phyloP scores from a whole-genome alignment of 805 yeast species.

The Starmerella roubikii region DNA sequence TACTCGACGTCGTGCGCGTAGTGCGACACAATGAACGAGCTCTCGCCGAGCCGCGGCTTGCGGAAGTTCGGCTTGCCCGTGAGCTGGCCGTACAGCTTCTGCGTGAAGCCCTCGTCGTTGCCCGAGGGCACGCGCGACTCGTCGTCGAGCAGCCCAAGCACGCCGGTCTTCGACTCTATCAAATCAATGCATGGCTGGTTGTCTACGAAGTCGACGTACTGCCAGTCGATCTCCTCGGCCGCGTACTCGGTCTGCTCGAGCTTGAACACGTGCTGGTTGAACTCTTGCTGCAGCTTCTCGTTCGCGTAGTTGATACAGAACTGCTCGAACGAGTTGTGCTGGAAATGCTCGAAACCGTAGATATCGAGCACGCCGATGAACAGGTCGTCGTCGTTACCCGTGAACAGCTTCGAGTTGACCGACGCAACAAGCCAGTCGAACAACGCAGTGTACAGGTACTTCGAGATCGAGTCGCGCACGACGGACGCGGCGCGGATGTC shows the following conservation, averaged over 20 bases:
- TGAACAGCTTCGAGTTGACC: constrained; percentile 55
- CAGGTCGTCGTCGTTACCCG: constrained; percentile 47
- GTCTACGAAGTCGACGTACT: constrained; percentile 88
- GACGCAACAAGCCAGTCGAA: constrained; percentile 90
- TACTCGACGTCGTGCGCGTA: constrained; percentile 90
- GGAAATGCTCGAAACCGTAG: constrained; percentile 94
- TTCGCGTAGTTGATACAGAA: constrained; percentile 95
- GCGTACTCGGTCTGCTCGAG: constrained; percentile 92
- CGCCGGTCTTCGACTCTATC: constrained; percentile 81
- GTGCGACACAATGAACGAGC: constrained; percentile 79
- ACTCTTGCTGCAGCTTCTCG: constrained; percentile 93
- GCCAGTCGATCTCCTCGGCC: constrained; percentile 88
- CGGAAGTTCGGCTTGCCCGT: constrained; percentile 73
- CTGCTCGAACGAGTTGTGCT: constrained; percentile 88
- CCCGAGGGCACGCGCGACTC: constrained; percentile 93
- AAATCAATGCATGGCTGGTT: constrained; percentile 92
- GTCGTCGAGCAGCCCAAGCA: constrained; percentile 78
- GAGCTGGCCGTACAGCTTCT: constrained; percentile 74
- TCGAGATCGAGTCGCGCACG: constrained; percentile 94
- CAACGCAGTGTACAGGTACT: constrained; percentile 78
- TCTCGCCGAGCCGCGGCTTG: constrained; percentile 88
- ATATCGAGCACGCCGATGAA: constrained; percentile 96
- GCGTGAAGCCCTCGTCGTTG: constrained; percentile 80
- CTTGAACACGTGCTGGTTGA: constrained; percentile 93
- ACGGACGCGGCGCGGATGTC: constrained; percentile 74